Evolutionary conservation across 164 flowering plant species (phyloP), one percentile per base, ranked within the genome.

Genomic region (Kalanchoe fedtschenkoi): DNA sequence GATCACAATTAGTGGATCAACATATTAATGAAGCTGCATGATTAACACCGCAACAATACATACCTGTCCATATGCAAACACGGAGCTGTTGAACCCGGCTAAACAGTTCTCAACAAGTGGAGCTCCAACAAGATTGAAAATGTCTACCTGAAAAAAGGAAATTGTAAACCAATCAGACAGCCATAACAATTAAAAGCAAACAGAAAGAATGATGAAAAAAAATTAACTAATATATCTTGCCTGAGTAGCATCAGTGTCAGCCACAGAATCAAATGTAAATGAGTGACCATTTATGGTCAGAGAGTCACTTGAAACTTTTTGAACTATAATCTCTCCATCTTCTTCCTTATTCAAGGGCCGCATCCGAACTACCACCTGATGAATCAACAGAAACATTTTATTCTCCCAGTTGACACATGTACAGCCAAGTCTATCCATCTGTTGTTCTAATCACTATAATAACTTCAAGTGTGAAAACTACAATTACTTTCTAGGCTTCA

Each of bases 31-130:
- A 54, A 29, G 2, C 4, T 2, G 35, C 33, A 28, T 56, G 29
- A 66, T 33, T 21, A 17, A 15, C 29, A 46, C 16, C n/a, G 0
- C 14, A 58, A 63, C 33, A 10, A 16, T 69, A 46, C 30, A 21
- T 74, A 92, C 98, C 96, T 92, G 97, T 30, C 99, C 99, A 71
- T 93, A 93, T 33, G 99, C 96, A 77, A 93, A 90, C 28, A 93
- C 89, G 4, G 99, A 88, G 70, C 99, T 90, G 72, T 93, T 93
- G 68, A 93, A 93, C 29, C 98, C 98, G 53, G 97, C 81, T 57
- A 93, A 70, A 66, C 98, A 93, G 65, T 93, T 88, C 71, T 93
- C 98, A 29, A 93, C 92, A 17, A 93, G 81, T 47, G 98, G 96
- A 19, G 75, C 78, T 38, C 98, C 98, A 1, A 93, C 87, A 30